Percentiles rank a stretch among this genome's conserved stretches.
Conservation (phyloP, 768 basidiomycete genomes). For the Rhizopogon roseolus region DNA sequence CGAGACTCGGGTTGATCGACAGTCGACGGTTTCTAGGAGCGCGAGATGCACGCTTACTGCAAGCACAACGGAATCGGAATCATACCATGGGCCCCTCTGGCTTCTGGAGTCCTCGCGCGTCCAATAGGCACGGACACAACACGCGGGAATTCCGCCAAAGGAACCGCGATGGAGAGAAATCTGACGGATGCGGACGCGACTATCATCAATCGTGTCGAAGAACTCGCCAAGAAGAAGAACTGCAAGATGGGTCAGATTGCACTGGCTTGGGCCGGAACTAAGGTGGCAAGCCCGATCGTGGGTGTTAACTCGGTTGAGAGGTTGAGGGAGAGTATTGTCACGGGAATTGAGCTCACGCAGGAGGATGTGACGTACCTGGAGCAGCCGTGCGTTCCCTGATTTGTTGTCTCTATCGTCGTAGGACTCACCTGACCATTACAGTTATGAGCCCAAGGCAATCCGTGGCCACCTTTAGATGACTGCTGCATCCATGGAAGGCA, state of each 20-base stretch:
- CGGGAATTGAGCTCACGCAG: slow-evolving; percentile 16
- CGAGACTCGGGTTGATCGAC: no score
- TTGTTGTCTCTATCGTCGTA: neutral
- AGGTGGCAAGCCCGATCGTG: slow-evolving; percentile 41
- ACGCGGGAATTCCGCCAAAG: slow-evolving; percentile 11
- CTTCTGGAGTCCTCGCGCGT: slow-evolving; percentile 33
- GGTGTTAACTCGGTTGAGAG: slow-evolving; percentile 31
- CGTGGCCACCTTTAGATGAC: slow-evolving; percentile 1
- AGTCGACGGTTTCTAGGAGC: slow-evolving; percentile 39
- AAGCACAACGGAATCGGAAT: slow-evolving; percentile 45
- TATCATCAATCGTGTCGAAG: slow-evolving; percentile 37
- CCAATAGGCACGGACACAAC: slow-evolving; percentile 25
- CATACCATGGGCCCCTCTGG: slow-evolving; percentile 48
- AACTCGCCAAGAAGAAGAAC: slow-evolving; percentile 34
- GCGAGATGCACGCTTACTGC: slow-evolving; percentile 42
- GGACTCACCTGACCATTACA: neutral
- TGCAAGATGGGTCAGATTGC: slow-evolving; percentile 43
- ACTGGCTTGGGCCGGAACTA: slow-evolving; percentile 35
- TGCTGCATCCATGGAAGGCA: neutral
- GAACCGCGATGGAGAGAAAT: slow-evolving; percentile 20
- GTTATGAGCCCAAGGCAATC: slow-evolving; percentile 15
- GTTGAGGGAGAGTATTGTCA: slow-evolving; percentile 25
- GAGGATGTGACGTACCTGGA: slow-evolving; percentile 29
- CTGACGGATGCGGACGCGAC: slow-evolving; percentile 23
- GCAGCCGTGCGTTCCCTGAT: slow-evolving; percentile 17